phyloP scores from a whole-genome alignment of 768 basidiomycete genomes.

The Boletus vermiculosoides region DNA sequence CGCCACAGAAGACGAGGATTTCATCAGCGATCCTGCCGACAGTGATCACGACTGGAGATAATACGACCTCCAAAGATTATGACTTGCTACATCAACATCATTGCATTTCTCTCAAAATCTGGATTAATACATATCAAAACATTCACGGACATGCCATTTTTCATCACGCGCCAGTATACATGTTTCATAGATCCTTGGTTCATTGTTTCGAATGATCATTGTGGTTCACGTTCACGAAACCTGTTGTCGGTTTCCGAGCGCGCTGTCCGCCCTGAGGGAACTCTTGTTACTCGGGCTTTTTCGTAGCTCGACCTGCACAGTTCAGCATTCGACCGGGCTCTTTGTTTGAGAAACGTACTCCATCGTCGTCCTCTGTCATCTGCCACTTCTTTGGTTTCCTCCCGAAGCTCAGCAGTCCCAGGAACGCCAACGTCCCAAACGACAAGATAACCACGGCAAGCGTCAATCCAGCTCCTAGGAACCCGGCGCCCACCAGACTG shows the following conservation, averaged over 20 bases:
- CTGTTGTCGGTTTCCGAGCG: neutral
- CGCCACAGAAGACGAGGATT: constrained; percentile 47
- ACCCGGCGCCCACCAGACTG: constrained; percentile 61
- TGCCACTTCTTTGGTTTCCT: constrained; percentile 11
- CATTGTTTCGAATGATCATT: constrained; percentile 1
- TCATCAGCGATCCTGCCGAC: constrained; percentile 31
- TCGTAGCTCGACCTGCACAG: constrained; percentile 23
- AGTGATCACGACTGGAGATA: constrained; percentile 36
- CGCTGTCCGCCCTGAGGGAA: neutral
- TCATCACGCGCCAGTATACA: constrained; percentile 17
- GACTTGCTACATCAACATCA: constrained; percentile 13
- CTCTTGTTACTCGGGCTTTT: constrained; percentile 13
- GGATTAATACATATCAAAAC: constrained; percentile 20
- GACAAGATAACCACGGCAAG: constrained; percentile 41
- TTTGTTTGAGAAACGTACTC: constrained; percentile 14
- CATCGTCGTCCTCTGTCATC: constrained; percentile 5
- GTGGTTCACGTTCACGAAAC: constrained; percentile 1
- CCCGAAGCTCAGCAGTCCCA: constrained; percentile 37
- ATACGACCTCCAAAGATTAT: constrained; percentile 7
- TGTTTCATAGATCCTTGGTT: constrained; percentile 11
- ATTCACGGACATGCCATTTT: constrained; percentile 15
- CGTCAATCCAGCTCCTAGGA: constrained; percentile 60
- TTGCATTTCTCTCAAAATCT: constrained; percentile 19
- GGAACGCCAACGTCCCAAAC: constrained; percentile 39
- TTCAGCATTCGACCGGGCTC: constrained; percentile 2